Percentiles rank a stretch among this genome's conserved stretches.
Evolutionary conservation across 2,329 filamentous ascomycete species (phyloP).

Genomic region (Xenosphaeropsis pyriputrescens): DNA sequence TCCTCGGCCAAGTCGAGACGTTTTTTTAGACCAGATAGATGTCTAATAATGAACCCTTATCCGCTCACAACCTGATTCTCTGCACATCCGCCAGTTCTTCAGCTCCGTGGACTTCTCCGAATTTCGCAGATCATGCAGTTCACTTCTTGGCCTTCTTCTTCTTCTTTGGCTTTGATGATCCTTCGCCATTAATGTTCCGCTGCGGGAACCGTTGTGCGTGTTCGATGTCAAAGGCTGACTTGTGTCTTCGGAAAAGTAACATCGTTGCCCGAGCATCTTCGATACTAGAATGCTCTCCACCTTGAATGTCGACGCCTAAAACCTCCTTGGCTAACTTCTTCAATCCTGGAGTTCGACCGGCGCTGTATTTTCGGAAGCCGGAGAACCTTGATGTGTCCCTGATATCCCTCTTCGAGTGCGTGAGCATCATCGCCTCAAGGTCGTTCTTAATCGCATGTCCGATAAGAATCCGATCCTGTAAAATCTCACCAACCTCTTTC

Average conservation of each 20-base stretch:
- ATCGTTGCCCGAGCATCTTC: constrained; percentile 82
- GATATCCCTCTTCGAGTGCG: constrained; percentile 63
- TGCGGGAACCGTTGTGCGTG: constrained; percentile 51
- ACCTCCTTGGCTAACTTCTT: constrained; percentile 40
- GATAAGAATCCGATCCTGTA: constrained; percentile 60
- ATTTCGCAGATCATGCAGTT: too few species aligned
- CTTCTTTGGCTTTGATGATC: constrained; percentile 19
- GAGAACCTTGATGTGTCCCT: constrained; percentile 73
- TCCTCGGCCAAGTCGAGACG: not conserved
- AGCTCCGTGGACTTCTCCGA: not conserved
- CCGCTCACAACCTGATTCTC: not conserved
- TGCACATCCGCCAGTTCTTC: not conserved
- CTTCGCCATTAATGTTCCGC: constrained; percentile 7
- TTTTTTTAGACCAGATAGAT: constrained; percentile 4
- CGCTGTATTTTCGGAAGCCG: constrained; percentile 54
- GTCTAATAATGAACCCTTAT: not conserved
- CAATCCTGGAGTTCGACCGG: constrained; percentile 56
- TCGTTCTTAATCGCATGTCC: constrained; percentile 78
- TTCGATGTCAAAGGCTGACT: constrained; percentile 73
- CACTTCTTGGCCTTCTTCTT: constrained; percentile 20
- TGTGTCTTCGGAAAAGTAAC: constrained; percentile 73
- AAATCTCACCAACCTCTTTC: constrained; percentile 48
- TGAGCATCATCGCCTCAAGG: constrained; percentile 58
- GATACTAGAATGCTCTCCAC: constrained; percentile 48
- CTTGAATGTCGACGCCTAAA: constrained; percentile 46